Conservation (phyloP, 768 basidiomycete species). For the Collybia mongolica region DNA sequence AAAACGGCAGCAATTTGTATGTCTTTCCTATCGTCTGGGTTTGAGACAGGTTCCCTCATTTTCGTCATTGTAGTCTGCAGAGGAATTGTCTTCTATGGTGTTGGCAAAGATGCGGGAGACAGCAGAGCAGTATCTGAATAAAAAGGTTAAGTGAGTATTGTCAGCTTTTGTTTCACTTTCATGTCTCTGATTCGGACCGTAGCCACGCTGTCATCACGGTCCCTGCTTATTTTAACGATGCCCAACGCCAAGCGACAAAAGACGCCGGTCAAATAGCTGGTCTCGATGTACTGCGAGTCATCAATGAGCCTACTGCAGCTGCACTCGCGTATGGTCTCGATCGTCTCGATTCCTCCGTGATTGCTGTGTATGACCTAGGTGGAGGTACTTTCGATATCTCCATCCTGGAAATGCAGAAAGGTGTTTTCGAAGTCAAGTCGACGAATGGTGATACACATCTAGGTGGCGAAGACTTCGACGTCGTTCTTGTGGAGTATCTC, state of each 20-base stretch:
- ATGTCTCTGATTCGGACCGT: slow-evolving; percentile 4
- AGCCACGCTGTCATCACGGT: slow-evolving; percentile 93
- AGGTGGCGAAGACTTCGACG: slow-evolving; percentile 95
- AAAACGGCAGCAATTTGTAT: slow-evolving; percentile 77
- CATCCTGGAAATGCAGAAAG: slow-evolving; percentile 99
- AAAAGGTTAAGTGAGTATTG: slow-evolving; percentile 86
- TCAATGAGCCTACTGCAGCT: slow-evolving; percentile 98
- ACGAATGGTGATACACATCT: slow-evolving; percentile 99
- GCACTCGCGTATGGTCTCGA: slow-evolving; percentile 98
- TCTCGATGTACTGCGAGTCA: slow-evolving; percentile 95
- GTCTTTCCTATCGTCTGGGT: slow-evolving; percentile 25
- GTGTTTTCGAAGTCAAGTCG: slow-evolving; percentile 99
- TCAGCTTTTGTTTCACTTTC: background rate
- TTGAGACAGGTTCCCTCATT: too few relatives aligned
- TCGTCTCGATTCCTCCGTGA: slow-evolving; percentile 77
- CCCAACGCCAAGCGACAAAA: slow-evolving; percentile 98
- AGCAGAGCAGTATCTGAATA: slow-evolving; percentile 89
- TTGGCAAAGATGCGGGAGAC: slow-evolving; percentile 94
- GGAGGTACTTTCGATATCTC: slow-evolving; percentile 99
- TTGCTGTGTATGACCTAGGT: slow-evolving; percentile 98
- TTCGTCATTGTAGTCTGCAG: slow-evolving; percentile 56
- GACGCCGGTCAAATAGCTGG: slow-evolving; percentile 98
- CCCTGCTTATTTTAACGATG: slow-evolving; percentile 99
- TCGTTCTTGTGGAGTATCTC: slow-evolving; percentile 82
- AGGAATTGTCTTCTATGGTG: slow-evolving; percentile 87